Percentiles rank a stretch among this genome's conserved stretches.
Evolutionary conservation across 2,329 filamentous ascomycete genomes (phyloP).

Genomic region (Colletotrichum liriopes): DNA sequence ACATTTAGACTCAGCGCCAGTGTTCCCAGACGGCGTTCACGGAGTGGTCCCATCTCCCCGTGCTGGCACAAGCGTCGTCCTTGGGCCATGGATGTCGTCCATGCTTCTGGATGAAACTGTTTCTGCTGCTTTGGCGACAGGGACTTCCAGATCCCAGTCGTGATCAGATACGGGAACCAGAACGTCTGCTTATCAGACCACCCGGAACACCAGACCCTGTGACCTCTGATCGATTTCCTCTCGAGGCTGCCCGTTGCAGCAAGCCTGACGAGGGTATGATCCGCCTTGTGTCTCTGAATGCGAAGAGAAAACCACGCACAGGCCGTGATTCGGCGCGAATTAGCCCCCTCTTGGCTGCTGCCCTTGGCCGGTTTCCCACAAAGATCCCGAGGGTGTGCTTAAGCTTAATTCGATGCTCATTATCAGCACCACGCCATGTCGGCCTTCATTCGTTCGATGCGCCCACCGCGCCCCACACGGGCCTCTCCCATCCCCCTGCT

Average conservation of each 20-base stretch:
- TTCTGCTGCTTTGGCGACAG: slow-evolving; percentile 7
- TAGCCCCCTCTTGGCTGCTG: slow-evolving; percentile 12
- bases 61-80: slow-evolving; percentile 8
- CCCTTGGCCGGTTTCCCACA: slow-evolving; percentile 23
- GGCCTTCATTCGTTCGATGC: slow-evolving; percentile 37
- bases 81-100: background rate
- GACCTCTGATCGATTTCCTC: background rate
- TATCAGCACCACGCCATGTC: slow-evolving; percentile 38
- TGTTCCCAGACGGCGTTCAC: slow-evolving; percentile 10
- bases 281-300: slow-evolving; percentile 9
- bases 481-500: slow-evolving; percentile 23
- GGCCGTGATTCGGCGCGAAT: slow-evolving; percentile 25
- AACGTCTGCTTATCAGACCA: slow-evolving; percentile 29
- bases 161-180: slow-evolving; percentile 13
- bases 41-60: background rate
- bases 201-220: background rate
- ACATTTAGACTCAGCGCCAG: slow-evolving; percentile 26
- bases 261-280: slow-evolving; percentile 2
- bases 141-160: background rate
- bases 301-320: slow-evolving; percentile 6
- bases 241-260: background rate
- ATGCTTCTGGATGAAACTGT: background rate
- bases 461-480: slow-evolving; percentile 16
- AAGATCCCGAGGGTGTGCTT: slow-evolving; percentile 41
- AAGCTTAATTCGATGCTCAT: slow-evolving; percentile 43